Evolutionary conservation across 768 basidiomycete species (phyloP), one percentile per base, ranked within the genome.

Genomic region (Podaxis sp.): DNA sequence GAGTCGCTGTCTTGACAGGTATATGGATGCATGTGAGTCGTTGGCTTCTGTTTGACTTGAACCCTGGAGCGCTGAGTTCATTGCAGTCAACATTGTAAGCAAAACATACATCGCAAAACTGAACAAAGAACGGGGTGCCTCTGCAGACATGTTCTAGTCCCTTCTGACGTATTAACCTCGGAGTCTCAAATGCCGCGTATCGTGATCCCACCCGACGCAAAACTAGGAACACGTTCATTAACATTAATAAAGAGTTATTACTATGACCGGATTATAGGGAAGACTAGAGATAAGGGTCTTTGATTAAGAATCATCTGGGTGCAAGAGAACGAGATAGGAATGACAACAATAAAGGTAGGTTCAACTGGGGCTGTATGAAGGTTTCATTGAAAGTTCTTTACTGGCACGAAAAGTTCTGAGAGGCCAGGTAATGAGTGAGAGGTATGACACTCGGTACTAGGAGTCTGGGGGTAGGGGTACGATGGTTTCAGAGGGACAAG

Each of bases 11-110:
- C 78, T 93, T 69, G 90, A 93, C 58, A 84, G 91, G 49, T 95
- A 93, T 71, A 79, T 95, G 79, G 90, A 94, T 74, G 90, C 90
- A 39, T 93, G 92, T 93, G 69, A 77, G 90, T 84, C 13, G 22
- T 13, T 11, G 42, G 15, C 39, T 6, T 52, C 40, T 49, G 49
- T 30, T 57, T 33, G 49, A 15, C 28, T 38, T 15, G 9, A 15
- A 36, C 28, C 33, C 15, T 59, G 11, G 24, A 30, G 36, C 12
- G 39, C 44, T 38, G 42, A 26, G 17, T 65, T 39, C 56, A 60
- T 66, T 39, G 48, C n/a, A 94, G 92, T 93, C 77, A 90, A 88
- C 72, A 84, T 92, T 52, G 87, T 93, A 33, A 88, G 88, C 76
- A 80, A 80, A 69, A 81, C 88, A 17, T 93, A 93, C 73, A 77